Percentiles rank a stretch among this genome's conserved stretches.
Evolutionary conservation across 495 filamentous ascomycete genomes (phyloP).

Genomic region (Penicillium goetzii): DNA sequence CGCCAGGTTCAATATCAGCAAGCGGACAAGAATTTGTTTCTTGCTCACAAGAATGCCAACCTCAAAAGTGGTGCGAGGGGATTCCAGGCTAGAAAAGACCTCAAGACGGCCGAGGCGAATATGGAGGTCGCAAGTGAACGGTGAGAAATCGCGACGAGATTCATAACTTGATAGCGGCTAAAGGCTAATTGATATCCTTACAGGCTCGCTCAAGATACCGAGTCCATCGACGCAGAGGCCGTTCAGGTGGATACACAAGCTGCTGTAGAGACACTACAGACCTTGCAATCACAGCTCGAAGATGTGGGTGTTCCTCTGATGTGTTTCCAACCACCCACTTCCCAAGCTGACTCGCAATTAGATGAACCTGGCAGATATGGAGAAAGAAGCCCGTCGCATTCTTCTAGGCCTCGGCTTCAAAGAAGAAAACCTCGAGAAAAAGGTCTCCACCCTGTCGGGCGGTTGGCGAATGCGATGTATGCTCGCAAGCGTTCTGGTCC

Average conservation of each 20-base stretch:
- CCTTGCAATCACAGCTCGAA: constrained; percentile 60
- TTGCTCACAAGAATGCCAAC: constrained; percentile 71
- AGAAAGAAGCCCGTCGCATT: constrained; percentile 64
- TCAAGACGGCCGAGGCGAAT: constrained; percentile 65
- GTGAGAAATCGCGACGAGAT: constrained; percentile 39
- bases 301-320: constrained; percentile 37
- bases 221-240: constrained; percentile 56
- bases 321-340: too few species aligned
- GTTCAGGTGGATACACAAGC: constrained; percentile 64
- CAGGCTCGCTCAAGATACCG: constrained; percentile 57
- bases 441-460: constrained; percentile 69
- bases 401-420: constrained; percentile 75
- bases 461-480: constrained; percentile 78
- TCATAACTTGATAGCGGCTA: not conserved
- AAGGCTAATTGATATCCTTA: constrained; percentile 9
- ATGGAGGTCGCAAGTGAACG: constrained; percentile 56
- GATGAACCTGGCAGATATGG: constrained; percentile 51
- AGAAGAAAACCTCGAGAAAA: constrained; percentile 56
- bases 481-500: constrained; percentile 67
- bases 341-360: constrained; percentile 24
- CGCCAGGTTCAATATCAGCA: constrained; percentile 62
- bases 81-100: constrained; percentile 68
- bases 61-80: constrained; percentile 74
- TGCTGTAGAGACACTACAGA: constrained; percentile 63
- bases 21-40: constrained; percentile 62